Base-by-base conservation (phyloP, 495 filamentous ascomycete species). In the Tuber umbilicatum region DNA sequence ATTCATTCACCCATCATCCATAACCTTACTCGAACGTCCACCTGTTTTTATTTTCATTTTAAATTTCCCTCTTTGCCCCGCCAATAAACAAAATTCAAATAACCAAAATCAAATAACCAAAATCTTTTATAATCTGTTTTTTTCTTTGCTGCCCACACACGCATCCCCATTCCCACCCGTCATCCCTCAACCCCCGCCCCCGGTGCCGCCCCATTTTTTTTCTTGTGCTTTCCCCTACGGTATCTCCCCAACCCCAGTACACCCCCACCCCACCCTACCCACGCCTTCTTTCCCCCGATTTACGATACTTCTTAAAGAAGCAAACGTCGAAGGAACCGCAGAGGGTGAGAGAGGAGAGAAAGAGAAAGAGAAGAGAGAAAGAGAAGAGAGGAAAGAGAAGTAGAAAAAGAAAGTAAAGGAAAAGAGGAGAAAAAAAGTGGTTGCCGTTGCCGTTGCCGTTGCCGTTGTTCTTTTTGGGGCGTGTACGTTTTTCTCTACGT, bases 301-400 rank as follows among this genome's bases (percentile, higher is more conserved):
- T 79, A 79, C 75, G 75, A 69, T 79, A 74, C 75, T 79, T 78
- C 75, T 78, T 70, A 79, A 70, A 74, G 76, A 78, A 78, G 75
- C 76, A 78, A 74, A 68, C 69, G 77, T 78, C 76, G 69, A 79
- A 50, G 76, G 69, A 79, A 74, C 77, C 74, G 75, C 77, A 31
- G n/a, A 64, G n/a, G 55, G n/a, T 64, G 55, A 64, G 55, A 64
- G 55, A 64, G 55, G 12, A 31, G 27, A 64, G 55, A 64, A 31
- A 64, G 27, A 5, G 27, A 27, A 31, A 64, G n/a, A 31, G n/a
- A 64, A 17, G 14, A 64, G 55, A 31, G 55, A 31, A 27, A 31
- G 2, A 27, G 12, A 55, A 27, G 47, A n/a, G 7, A 23, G 27
- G 23, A 55, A 31, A 12, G 2, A 60, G 23, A 31, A 60, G 23